phyloP scores from a whole-genome alignment of 179 eudicot species.

The Actinidia arguta region DNA sequence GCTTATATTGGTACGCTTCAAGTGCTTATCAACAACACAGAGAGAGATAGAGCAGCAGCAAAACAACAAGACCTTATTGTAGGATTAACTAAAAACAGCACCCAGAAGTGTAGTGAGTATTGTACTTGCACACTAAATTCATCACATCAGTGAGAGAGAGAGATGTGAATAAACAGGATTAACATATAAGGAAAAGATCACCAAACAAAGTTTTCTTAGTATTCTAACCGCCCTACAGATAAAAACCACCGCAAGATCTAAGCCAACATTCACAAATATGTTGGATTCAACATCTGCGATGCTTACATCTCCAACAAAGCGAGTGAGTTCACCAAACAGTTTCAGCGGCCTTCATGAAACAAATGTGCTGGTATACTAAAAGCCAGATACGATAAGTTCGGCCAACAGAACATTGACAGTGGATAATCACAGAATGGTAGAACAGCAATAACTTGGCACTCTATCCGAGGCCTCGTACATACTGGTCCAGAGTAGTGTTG shows the following conservation, averaged over 20 bases:
- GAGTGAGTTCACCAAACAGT: not conserved
- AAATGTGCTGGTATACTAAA: not conserved
- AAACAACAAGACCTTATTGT: too few species aligned
- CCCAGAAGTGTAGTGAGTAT: too few species aligned
- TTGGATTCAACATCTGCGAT: not conserved
- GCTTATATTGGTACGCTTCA: too few species aligned
- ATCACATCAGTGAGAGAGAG: not conserved
- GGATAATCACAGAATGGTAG: not conserved
- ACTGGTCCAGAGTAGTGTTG: slow-evolving; percentile 80
- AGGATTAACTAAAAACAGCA: too few species aligned
- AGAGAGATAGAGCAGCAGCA: too few species aligned
- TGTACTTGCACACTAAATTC: too few species aligned
- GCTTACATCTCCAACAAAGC: not conserved
- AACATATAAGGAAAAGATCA: not conserved
- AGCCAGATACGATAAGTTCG: not conserved
- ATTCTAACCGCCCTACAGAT: not conserved
- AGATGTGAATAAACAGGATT: not conserved
- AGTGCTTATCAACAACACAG: too few species aligned
- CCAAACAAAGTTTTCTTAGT: not conserved
- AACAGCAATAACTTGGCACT: slow-evolving; percentile 10
- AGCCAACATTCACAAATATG: not conserved
- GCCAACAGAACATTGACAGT: not conserved
- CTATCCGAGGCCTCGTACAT: slow-evolving; percentile 71
- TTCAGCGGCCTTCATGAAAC: not conserved
- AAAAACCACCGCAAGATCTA: not conserved